phyloP scores from a whole-genome alignment of 1,284 basidiomycete species.

The Pterula multifida region DNA sequence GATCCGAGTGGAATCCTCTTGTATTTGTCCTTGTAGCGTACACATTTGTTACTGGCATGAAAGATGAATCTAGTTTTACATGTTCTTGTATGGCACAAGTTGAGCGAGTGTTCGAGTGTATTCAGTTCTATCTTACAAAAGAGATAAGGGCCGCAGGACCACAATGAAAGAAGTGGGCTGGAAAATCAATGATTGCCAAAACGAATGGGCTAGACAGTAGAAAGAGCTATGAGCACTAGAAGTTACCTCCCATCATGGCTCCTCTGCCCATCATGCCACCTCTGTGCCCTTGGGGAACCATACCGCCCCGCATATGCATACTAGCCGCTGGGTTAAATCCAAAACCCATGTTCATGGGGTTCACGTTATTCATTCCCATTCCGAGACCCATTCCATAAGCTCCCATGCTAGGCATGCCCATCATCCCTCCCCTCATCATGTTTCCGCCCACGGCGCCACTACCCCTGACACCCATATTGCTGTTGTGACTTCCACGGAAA shows the following conservation, averaged over 20 bases:
- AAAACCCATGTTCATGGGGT: constrained; percentile 35
- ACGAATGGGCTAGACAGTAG: too few species aligned
- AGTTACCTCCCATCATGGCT: constrained; percentile 32
- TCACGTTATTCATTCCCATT: constrained; percentile 26
- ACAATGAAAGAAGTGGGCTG: too few species aligned
- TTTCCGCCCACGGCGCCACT: not conserved
- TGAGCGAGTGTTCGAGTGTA: too few species aligned
- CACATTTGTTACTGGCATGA: too few species aligned
- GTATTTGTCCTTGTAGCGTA: too few species aligned
- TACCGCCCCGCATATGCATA: constrained; percentile 37
- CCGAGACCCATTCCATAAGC: constrained; percentile 33
- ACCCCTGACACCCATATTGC: constrained; percentile 10
- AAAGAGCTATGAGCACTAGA: too few species aligned
- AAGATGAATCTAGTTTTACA: too few species aligned
- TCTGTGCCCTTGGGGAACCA: constrained; percentile 52
- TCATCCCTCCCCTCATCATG: constrained; percentile 20
- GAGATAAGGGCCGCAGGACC: too few species aligned
- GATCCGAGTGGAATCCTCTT: too few species aligned
- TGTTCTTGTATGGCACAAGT: too few species aligned
- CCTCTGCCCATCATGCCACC: constrained; percentile 39
- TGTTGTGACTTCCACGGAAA: constrained; percentile 32
- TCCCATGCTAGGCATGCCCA: constrained; percentile 23
- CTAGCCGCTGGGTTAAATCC: constrained; percentile 35
- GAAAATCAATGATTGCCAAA: too few species aligned
- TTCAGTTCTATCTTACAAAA: too few species aligned